Evolutionary conservation across 148 eudicot species (phyloP).

Genomic region (Suaeda aralocaspica): DNA sequence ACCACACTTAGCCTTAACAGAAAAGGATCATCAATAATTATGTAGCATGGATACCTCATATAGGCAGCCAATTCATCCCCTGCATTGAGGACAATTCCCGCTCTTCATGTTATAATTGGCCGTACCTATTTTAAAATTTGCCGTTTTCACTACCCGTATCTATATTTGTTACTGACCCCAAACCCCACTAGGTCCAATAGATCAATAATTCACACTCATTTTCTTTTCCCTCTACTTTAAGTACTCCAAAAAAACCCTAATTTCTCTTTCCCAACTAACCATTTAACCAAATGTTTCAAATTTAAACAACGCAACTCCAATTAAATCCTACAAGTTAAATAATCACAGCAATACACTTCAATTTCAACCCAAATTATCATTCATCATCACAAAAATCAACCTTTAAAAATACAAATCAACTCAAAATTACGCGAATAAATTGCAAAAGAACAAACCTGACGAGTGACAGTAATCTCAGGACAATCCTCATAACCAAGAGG

Average conservation of each 20-base stretch:
- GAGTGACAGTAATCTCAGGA: conserved; percentile 84
- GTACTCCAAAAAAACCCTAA: no score
- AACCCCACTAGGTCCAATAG: no score
- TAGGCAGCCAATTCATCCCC: no score
- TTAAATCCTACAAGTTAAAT: background rate
- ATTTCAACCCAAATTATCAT: background rate
- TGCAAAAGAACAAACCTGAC: conserved; percentile 61
- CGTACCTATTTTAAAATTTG: no score
- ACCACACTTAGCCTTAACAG: no score
- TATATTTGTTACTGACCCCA: no score
- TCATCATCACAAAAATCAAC: background rate
- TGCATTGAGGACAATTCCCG: no score
- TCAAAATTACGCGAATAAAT: no score
- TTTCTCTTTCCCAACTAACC: background rate
- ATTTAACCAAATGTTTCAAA: background rate
- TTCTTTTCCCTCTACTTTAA: background rate
- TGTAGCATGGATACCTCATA: no score
- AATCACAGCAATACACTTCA: background rate
- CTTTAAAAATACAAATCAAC: background rate
- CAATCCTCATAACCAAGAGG: conserved; percentile 91
- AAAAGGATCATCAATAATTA: no score
- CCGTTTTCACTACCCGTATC: no score
- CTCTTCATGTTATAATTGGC: no score
- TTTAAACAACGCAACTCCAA: background rate
- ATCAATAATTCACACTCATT: background rate